phyloP scores from a whole-genome alignment of 345 rosid genomes.

The Ailanthus altissimus region DNA sequence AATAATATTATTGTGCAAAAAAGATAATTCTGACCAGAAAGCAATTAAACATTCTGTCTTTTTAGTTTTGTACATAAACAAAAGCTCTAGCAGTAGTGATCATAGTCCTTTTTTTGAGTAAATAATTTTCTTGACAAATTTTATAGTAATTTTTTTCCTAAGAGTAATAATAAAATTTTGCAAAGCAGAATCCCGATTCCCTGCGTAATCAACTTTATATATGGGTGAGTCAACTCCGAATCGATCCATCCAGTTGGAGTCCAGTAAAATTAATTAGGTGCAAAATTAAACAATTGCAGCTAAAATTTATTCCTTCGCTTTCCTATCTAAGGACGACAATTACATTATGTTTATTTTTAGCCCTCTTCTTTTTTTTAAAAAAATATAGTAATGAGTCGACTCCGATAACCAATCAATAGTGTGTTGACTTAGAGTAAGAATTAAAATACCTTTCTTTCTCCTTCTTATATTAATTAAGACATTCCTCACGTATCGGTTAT shows the following conservation, averaged over 20 bases:
- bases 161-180: neutral
- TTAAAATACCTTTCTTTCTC: neutral
- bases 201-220: constrained; percentile 2
- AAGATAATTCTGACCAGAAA: no score
- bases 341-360: neutral
- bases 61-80: no score
- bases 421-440: neutral
- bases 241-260: constrained; percentile 27
- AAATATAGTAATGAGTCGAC: neutral
- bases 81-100: no score
- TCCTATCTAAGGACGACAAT: neutral
- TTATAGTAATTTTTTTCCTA: no score
- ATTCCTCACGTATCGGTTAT: neutral
- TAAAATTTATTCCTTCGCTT: constrained; percentile 19
- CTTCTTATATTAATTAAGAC: neutral
- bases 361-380: no score
- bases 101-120: no score
- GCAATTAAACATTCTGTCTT: no score
- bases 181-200: constrained; percentile 21
- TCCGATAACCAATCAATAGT: neutral
- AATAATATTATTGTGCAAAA: no score
- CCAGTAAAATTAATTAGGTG: constrained; percentile 2
- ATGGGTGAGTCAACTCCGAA: constrained; percentile 32
- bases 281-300: constrained; percentile 2
- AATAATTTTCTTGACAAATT: no score